Base-by-base conservation (phyloP, 108 stramenopile genomes). In the Skeletonema marinoi region DNA sequence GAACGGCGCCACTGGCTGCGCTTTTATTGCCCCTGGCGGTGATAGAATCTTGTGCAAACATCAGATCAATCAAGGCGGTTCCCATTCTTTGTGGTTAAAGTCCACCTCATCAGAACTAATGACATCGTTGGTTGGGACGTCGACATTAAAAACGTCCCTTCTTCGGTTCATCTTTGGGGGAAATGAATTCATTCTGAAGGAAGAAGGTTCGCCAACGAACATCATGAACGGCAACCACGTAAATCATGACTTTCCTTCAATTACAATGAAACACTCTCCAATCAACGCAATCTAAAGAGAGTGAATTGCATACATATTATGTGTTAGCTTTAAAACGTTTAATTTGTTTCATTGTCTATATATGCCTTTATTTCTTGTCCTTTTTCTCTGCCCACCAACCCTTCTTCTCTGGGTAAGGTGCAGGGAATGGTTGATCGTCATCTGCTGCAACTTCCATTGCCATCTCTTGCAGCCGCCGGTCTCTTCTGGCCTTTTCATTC, bases 361-460 rank as follows among this genome's bases (percentile, higher is more conserved):
- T n/a, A 63, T 8, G 3, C 17, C 35, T 64, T 64, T 29, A 64
- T 64, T 64, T 64, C 51, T 63, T 78, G 29, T 78, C 48, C 29
- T 60, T 17, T 35, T 82, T 38, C 58, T 42, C 33, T 1, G 75
- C 67, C 63, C 76, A 77, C 82, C 76, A 83, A 29, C 72, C 66
- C n/a, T 81, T 71, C 4, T 56, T 54, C 66, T 85, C 72, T 12
- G 88, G 85, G 59, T 87, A 89, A 13, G 95, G 95, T 25, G 91
- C 92, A 60, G 95, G 92, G 66, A 89, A 92, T 21, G 95, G 91
- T 48, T 93, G 86, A 25, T 82, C 88, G 29, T 84, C 77, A 78
- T 92, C 92, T 3, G 92, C 95, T 32, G 92, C 90, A 25, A 93
- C 92, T 75, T 96, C 95, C 92, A 95, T 91, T 6, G 83, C 84